These are phyloP conservation scores for Ganoderma leucocontextum DNA, from an alignment of 1,284 basidiomycete species.

Conservation along the genomic window DNA sequence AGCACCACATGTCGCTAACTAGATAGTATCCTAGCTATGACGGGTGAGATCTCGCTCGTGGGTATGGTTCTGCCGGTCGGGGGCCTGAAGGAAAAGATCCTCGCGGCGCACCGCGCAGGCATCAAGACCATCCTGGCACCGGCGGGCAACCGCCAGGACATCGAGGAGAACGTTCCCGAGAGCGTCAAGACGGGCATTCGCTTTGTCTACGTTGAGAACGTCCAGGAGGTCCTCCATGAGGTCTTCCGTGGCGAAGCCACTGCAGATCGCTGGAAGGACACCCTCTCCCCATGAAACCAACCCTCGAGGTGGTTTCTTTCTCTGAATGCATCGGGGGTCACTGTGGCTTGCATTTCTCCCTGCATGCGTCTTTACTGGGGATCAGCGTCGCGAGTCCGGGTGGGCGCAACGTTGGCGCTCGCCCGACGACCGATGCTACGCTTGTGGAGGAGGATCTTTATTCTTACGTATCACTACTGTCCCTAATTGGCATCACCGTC, in stretches of 20 bases:
- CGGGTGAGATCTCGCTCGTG: constrained; percentile 92
- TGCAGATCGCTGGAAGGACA: constrained; percentile 75
- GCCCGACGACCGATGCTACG: constrained; percentile 8
- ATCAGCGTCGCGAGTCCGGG: not conserved
- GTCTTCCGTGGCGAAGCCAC: constrained; percentile 76
- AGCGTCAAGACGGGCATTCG: constrained; percentile 94
- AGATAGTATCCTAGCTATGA: constrained; percentile 74
- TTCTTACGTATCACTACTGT: constrained; percentile 22
- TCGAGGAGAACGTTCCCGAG: constrained; percentile 94
- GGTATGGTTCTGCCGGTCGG: constrained; percentile 95
- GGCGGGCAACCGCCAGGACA: constrained; percentile 87
- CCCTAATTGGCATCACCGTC: constrained; percentile 29
- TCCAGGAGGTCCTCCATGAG: constrained; percentile 86
- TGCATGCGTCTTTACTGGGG: not conserved
- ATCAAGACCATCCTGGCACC: constrained; percentile 93
- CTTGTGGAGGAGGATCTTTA: constrained; percentile 9
- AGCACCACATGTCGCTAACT: constrained; percentile 1
- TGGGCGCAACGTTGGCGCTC: constrained; percentile 6
- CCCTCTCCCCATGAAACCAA: constrained; percentile 39
- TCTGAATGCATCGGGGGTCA: not conserved
- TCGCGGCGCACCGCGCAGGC: constrained; percentile 92
- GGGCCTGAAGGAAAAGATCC: constrained; percentile 94
- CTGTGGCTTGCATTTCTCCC: not conserved
- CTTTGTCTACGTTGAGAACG: constrained; percentile 93
- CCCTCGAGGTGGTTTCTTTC: not conserved